Evolutionary conservation across 352 stramenopile species (phyloP).

Genomic region (Pythium chondricola): DNA sequence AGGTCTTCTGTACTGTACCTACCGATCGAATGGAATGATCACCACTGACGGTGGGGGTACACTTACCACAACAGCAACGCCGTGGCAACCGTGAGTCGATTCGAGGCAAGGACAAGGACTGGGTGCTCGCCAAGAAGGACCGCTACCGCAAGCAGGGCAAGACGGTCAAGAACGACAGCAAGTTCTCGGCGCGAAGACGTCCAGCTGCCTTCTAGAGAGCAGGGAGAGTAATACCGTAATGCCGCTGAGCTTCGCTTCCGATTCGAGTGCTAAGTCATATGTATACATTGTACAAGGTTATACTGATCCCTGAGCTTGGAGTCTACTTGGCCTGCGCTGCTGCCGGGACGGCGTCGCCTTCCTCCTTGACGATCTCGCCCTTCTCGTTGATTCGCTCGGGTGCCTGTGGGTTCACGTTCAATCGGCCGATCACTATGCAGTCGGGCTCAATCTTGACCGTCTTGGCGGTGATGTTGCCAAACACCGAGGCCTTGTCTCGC

Average conservation of each 20-base stretch:
- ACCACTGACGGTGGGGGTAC: no score
- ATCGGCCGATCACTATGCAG: slow-evolving; percentile 71
- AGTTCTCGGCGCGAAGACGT: slow-evolving; percentile 97
- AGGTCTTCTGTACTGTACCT: no score
- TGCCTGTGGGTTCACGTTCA: slow-evolving; percentile 87
- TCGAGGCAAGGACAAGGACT: slow-evolving; percentile 81
- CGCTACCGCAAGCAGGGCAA: slow-evolving; percentile 97
- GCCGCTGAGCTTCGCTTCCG: no score
- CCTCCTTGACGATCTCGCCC: slow-evolving; percentile 66
- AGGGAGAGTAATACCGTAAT: background rate
- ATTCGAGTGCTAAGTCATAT: no score
- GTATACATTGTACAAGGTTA: no score
- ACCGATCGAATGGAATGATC: no score
- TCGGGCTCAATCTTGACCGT: slow-evolving; percentile 87
- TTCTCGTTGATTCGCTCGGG: slow-evolving; percentile 81
- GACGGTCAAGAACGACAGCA: slow-evolving; percentile 95
- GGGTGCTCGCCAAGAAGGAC: slow-evolving; percentile 98
- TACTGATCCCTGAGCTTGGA: no score
- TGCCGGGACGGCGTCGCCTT: slow-evolving; percentile 5
- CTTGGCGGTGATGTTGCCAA: slow-evolving; percentile 88
- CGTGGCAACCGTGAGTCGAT: slow-evolving; percentile 44
- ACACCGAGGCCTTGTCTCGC: slow-evolving; percentile 80
- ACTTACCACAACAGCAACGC: slow-evolving; percentile 37
- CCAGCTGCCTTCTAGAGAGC: slow-evolving; percentile 91
- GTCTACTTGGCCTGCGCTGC: slow-evolving; percentile 9